Evolutionary conservation across 768 basidiomycete genomes (phyloP).

Genomic region (Termitomyces sp.): DNA sequence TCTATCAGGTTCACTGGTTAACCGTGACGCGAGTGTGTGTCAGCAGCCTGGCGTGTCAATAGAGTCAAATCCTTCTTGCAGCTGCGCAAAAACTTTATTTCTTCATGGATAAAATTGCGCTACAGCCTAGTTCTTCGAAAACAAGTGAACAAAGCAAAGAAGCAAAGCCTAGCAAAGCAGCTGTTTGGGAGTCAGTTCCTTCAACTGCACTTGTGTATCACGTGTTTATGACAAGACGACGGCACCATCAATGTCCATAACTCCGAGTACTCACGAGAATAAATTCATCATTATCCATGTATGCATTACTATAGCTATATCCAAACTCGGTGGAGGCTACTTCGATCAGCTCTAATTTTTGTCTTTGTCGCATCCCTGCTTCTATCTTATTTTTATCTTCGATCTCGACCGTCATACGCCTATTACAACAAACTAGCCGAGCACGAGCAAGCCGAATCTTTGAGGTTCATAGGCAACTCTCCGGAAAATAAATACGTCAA

Average conservation of each 20-base stretch:
- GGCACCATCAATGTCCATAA: not conserved
- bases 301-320: constrained; percentile 11
- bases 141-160: not conserved
- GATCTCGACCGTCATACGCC: constrained; percentile 29
- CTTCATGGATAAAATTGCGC: not conserved
- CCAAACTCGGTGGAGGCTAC: constrained; percentile 13
- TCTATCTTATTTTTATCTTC: constrained; percentile 27
- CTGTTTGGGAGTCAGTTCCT: not conserved
- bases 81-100: not conserved
- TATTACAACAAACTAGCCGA: constrained; percentile 28
- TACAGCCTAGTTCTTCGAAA: not conserved
- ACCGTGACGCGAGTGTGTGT: constrained; percentile 2
- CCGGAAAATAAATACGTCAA: constrained; percentile 31
- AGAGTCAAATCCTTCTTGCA: not conserved
- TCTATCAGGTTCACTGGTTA: not conserved
- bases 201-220: not conserved
- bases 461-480: constrained; percentile 19
- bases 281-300: constrained; percentile 9
- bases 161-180: not conserved
- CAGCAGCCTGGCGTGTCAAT: not conserved
- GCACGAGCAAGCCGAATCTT: constrained; percentile 25
- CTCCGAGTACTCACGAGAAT: not conserved
- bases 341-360: constrained; percentile 13
- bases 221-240: not conserved
- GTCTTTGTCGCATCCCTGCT: constrained; percentile 12